Base-by-base conservation (phyloP, 768 basidiomycete species). In the Leucocoprinus sp. region DNA sequence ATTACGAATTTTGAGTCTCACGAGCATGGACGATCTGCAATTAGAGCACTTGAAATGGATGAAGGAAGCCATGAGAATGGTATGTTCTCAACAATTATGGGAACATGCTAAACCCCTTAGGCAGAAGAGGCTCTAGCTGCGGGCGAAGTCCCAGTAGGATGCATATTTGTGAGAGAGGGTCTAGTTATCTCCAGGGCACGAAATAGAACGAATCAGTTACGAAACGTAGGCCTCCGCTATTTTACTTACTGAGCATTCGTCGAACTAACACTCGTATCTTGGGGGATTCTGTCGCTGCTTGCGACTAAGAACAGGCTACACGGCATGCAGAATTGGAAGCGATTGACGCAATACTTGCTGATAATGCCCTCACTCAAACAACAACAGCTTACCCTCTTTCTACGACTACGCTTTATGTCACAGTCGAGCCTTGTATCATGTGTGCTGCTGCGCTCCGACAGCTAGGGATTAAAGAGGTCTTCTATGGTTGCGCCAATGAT, bases 351-450 rank as follows among this genome's bases (percentile, higher is more conserved):
- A 90, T 99, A 53, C 67, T 98, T 9, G 68, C 79, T 0, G 74
- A 84, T 58, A 64, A 65, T 43, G 43, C 56, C 12, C 72, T 85
- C 52, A 84, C 84, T 6, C 75, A 78, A 18, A 57, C 61, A 26
- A 50, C 60, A n/a, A 42, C 62, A 0, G 56, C 61, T 35, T 78
- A 87, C 48, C 88, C 89, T 4, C 74, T 99, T 14, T 71, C 73
- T 0, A 70, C 77, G 8, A 93, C 90, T 17, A 87, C 80, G 2
- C 78, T 98, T 22, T 99, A 98, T 61, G 96, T 98, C 42, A 99
- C 96, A 4, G 96, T 99, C 43, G 95, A 99, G 64, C 96, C 95
- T 0, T 99, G 96, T 64, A 92, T 98, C 61, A 98, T 98, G 96
- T 99, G 96, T 54, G 91, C 93, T 9, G 92, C 90, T 18, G 96